A percentile compares a stretch with the other conserved stretches of the same genome.
These are phyloP conservation scores for Elaeis oleifera DNA, from an alignment of 202 grass and related monocot genomes.

Conservation along the genomic window DNA sequence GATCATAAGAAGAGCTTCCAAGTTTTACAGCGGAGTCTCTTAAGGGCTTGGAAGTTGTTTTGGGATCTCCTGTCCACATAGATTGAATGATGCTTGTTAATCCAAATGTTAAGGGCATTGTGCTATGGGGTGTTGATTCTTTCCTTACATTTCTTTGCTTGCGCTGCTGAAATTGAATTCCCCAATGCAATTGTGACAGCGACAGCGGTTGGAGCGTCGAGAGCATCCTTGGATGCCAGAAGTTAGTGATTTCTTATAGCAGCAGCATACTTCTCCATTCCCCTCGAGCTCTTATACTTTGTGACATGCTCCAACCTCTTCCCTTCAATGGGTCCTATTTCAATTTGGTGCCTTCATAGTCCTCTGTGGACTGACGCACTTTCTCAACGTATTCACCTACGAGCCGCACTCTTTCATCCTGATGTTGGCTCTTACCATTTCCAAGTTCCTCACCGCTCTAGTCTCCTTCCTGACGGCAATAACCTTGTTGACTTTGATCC, in stretches of 20 bases:
- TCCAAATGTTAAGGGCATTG: background rate
- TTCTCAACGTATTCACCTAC: conserved; percentile 16
- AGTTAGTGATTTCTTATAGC: conserved; percentile 14
- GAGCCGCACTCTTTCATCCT: conserved; percentile 13
- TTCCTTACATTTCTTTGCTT: background rate
- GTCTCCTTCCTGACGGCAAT: conserved; percentile 17
- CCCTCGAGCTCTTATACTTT: conserved; percentile 15
- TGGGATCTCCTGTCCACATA: no score
- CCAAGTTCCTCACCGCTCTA: conserved; percentile 13
- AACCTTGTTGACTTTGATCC: conserved; percentile 17
- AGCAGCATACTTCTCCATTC: conserved; percentile 18
- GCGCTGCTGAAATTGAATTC: background rate
- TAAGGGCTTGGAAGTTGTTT: no score
- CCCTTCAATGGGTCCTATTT: conserved; percentile 17
- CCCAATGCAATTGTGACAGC: conserved; percentile 2
- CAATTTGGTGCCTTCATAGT: conserved; percentile 12
- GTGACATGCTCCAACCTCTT: conserved; percentile 14
- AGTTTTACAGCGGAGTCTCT: no score
- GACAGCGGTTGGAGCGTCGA: conserved; percentile 5
- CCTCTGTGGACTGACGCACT: conserved; percentile 14
- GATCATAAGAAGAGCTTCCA: no score
- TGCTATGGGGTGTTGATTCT: conserved; percentile 2
- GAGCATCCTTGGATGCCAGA: conserved; percentile 3
- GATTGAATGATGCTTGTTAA: no score
- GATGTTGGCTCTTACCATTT: conserved; percentile 11